phyloP scores from a whole-genome alignment of 202 grass and related monocot species.

The Schoenoplectus tabernaemontani region DNA sequence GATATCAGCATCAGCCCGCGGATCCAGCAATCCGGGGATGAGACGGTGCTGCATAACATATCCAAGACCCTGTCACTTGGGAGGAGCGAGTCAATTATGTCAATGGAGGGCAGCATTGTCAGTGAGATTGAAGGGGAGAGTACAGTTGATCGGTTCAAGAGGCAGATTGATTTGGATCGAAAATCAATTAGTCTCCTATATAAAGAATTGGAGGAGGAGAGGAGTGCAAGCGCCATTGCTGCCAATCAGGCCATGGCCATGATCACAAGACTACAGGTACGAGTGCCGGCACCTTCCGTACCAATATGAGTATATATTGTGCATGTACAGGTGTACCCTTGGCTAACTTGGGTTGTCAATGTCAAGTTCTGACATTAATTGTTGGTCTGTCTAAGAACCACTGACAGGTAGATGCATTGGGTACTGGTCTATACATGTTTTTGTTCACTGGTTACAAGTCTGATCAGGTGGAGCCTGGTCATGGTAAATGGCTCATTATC shows the following conservation, averaged over 20 bases:
- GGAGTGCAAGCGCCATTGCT: slow-evolving; percentile 69
- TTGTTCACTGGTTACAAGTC: too few species aligned
- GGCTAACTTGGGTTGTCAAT: too few species aligned
- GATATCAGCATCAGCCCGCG: slow-evolving; percentile 39
- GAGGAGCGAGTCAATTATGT: slow-evolving; percentile 51
- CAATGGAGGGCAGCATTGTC: slow-evolving; percentile 47
- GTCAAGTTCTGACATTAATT: too few species aligned
- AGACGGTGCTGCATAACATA: slow-evolving; percentile 60
- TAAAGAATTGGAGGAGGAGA: slow-evolving; percentile 87
- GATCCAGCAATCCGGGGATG: slow-evolving; percentile 42
- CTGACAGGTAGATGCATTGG: too few species aligned
- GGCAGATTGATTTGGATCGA: slow-evolving; percentile 58
- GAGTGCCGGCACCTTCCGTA: not conserved
- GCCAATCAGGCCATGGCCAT: slow-evolving; percentile 88
- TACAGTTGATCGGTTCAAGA: slow-evolving; percentile 42
- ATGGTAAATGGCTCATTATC: too few species aligned
- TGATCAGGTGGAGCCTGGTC: too few species aligned
- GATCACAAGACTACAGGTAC: slow-evolving; percentile 78
- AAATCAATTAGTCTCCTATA: slow-evolving; percentile 62
- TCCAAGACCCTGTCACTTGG: slow-evolving; percentile 48
- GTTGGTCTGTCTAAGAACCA: too few species aligned
- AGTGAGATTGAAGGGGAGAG: slow-evolving; percentile 49
- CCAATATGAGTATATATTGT: not conserved
- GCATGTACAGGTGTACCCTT: not conserved
- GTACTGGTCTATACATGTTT: too few species aligned